Conservation (phyloP, 495 filamentous ascomycete genomes). For the Polyplosphaeria fusca region DNA sequence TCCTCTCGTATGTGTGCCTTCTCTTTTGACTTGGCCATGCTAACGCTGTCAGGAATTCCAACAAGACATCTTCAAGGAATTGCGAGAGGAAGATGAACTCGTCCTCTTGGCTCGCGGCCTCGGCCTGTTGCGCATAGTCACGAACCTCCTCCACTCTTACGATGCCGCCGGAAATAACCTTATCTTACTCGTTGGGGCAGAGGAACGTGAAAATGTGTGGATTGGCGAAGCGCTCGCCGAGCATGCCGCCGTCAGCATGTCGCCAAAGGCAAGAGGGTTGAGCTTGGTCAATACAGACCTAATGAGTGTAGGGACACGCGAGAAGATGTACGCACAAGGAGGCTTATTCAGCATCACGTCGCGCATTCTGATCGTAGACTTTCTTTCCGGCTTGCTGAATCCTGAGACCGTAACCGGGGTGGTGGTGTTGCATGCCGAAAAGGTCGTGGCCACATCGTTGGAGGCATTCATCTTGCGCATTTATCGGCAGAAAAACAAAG, state of each 20-base stretch:
- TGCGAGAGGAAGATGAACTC: constrained; percentile 87
- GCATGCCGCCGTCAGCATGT: constrained; percentile 79
- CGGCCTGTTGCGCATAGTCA: constrained; percentile 83
- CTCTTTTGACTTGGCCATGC: neutral
- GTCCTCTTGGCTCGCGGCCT: constrained; percentile 87
- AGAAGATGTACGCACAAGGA: constrained; percentile 84
- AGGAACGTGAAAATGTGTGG: constrained; percentile 78
- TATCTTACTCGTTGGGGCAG: constrained; percentile 83
- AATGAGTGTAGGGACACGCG: constrained; percentile 77
- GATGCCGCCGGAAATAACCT: constrained; percentile 94
- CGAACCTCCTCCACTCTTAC: constrained; percentile 92
- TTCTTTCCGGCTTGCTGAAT: constrained; percentile 77
- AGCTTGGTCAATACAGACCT: constrained; percentile 92
- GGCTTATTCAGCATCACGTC: constrained; percentile 96
- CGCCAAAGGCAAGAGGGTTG: constrained; percentile 74
- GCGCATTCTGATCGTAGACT: constrained; percentile 88
- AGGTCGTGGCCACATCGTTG: constrained; percentile 78
- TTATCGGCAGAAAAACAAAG: constrained; percentile 88
- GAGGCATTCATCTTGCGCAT: constrained; percentile 96
- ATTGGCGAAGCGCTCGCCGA: constrained; percentile 71
- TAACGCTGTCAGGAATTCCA: constrained; percentile 41
- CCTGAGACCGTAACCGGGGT: constrained; percentile 85
- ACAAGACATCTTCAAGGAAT: constrained; percentile 89
- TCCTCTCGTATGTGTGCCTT: constrained; percentile 63
- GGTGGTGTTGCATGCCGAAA: constrained; percentile 84